These are phyloP conservation scores for Quercus tomentella DNA, from an alignment of 331 rosid genomes.

Conservation along the genomic window DNA sequence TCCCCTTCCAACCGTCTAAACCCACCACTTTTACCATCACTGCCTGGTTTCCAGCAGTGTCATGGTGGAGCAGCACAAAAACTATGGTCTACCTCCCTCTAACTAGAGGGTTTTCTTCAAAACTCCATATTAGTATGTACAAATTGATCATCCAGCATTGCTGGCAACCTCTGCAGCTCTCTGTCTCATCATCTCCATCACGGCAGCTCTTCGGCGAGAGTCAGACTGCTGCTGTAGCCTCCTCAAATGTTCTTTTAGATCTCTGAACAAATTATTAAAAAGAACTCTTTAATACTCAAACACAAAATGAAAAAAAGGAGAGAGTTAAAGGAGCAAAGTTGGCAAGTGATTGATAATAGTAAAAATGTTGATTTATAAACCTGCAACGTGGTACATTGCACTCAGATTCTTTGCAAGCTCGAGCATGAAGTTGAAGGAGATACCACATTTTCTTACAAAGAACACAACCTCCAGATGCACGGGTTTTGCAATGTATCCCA, in stretches of 20 bases:
- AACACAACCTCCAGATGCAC: slow-evolving; percentile 90
- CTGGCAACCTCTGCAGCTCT: slow-evolving; percentile 91
- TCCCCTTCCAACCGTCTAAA: slow-evolving; percentile 36
- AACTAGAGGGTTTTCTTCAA: slow-evolving; percentile 16
- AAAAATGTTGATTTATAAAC: slow-evolving; percentile 26
- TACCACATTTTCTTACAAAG: slow-evolving; percentile 95
- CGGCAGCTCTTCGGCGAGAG: slow-evolving; percentile 91
- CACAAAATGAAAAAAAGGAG: neutral
- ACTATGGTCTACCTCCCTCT: slow-evolving; percentile 18
- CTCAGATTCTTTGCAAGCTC: slow-evolving; percentile 92
- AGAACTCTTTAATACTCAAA: neutral
- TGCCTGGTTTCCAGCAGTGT: slow-evolving; percentile 28
- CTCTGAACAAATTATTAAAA: slow-evolving; percentile 43
- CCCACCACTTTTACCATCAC: slow-evolving; percentile 16
- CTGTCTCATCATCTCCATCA: slow-evolving; percentile 99
- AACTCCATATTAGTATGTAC: slow-evolving; percentile 32
- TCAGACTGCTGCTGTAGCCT: slow-evolving; percentile 95
- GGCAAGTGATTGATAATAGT: neutral
- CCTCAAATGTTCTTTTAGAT: slow-evolving; percentile 83
- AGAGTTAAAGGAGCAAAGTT: neutral
- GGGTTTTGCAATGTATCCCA: slow-evolving; percentile 79
- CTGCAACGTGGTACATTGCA: slow-evolving; percentile 98
- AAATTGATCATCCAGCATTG: slow-evolving; percentile 47
- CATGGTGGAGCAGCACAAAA: slow-evolving; percentile 26
- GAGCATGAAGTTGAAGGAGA: slow-evolving; percentile 96